Evolutionary conservation across 2,329 filamentous ascomycete genomes (phyloP).

Genomic region (Magnaporthiopsis poae): DNA sequence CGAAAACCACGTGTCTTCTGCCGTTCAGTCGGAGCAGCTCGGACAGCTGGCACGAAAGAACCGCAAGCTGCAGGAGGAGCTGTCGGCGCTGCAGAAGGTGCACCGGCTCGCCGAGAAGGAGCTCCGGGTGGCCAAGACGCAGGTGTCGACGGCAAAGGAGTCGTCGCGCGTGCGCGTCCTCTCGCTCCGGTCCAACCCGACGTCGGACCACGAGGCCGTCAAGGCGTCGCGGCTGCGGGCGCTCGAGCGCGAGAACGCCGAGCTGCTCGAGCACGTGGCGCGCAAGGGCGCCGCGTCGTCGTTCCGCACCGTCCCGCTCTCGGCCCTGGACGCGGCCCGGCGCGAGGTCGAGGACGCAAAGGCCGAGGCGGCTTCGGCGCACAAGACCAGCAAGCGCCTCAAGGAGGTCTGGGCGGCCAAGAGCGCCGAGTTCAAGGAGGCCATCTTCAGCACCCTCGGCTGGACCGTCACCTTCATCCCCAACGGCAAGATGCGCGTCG

Average conservation of each 20-base stretch:
- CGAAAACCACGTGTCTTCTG: constrained; percentile 40
- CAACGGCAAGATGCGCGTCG: constrained; percentile 91
- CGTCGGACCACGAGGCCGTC: constrained; percentile 71
- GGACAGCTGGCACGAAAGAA: constrained; percentile 82
- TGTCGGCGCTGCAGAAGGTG: constrained; percentile 59
- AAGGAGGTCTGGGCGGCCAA: constrained; percentile 91
- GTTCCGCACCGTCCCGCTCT: constrained; percentile 61
- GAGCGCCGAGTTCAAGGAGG: constrained; percentile 87
- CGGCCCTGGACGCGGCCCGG: constrained; percentile 64
- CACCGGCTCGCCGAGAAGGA: constrained; percentile 65
- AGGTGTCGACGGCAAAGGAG: constrained; percentile 57
- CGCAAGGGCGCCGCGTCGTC: constrained; percentile 21
- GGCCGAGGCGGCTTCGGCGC: constrained; percentile 58
- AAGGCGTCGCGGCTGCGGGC: constrained; percentile 70
- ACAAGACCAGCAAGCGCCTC: constrained; percentile 75
- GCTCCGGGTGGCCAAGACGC: constrained; percentile 59
- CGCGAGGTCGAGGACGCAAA: constrained; percentile 65
- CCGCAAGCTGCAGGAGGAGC: constrained; percentile 70
- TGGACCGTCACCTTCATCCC: constrained; percentile 94
- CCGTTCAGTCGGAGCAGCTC: constrained; percentile 56
- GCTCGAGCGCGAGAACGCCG: constrained; percentile 73
- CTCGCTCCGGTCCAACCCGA: constrained; percentile 84
- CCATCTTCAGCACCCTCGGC: constrained; percentile 80
- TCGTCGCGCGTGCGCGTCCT: constrained; percentile 72
- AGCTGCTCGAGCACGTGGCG: constrained; percentile 64